Conservation (phyloP, 2,329 filamentous ascomycete genomes). For the Fusarium sp. region DNA sequence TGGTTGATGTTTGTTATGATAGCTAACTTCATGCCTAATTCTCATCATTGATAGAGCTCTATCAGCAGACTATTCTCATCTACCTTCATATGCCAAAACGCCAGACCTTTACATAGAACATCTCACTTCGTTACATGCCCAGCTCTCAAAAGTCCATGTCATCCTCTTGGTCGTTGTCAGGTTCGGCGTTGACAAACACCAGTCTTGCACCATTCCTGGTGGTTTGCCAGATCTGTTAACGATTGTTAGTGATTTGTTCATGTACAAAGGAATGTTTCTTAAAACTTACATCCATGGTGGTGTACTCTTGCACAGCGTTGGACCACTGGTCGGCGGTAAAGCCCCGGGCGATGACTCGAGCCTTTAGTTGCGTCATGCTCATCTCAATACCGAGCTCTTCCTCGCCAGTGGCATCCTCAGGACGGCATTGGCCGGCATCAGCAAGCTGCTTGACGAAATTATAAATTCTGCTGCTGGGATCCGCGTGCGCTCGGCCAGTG, state of each 20-base stretch:
- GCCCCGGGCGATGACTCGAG: conserved; percentile 92
- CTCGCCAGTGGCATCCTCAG: conserved; percentile 70
- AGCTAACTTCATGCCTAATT: not conserved
- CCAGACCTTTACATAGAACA: conserved; percentile 40
- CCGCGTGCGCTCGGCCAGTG: conserved; percentile 72
- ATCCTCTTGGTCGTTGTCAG: conserved; percentile 59
- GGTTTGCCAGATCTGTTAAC: conserved; percentile 77
- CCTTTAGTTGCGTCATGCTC: conserved; percentile 86
- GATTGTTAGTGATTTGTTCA: conserved; percentile 49
- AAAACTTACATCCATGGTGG: conserved; percentile 82
- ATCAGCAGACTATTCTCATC: conserved; percentile 32
- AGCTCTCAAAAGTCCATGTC: conserved; percentile 54
- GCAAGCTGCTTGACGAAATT: conserved; percentile 90
- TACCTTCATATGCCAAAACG: conserved; percentile 45
- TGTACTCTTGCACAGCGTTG: conserved; percentile 88
- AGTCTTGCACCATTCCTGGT: conserved; percentile 74
- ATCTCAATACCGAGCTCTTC: conserved; percentile 71
- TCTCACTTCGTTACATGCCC: conserved; percentile 27
- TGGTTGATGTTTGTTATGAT: not conserved
- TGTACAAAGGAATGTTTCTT: not conserved
- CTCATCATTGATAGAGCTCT: conserved; percentile 20
- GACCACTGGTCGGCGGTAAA: conserved; percentile 96
- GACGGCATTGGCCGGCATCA: conserved; percentile 84
- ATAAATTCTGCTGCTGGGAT: conserved; percentile 90
- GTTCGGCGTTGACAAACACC: conserved; percentile 70